phyloP scores from a whole-genome alignment of 495 filamentous ascomycete genomes.

The Chaetomidium leptoderma region DNA sequence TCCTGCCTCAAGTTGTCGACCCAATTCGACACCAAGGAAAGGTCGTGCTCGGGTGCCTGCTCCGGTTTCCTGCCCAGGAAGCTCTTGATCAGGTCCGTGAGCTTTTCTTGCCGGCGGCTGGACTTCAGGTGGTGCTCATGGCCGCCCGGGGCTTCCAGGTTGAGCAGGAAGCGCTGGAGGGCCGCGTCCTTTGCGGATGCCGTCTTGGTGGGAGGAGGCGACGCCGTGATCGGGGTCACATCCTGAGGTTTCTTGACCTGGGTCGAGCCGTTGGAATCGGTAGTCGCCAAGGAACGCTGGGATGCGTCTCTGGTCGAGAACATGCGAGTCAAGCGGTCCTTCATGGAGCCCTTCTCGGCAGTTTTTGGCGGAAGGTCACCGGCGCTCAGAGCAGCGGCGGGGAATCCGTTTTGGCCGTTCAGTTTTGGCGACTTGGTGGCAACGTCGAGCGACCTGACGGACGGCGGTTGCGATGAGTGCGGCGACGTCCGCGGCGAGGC shows the following conservation, averaged over 20 bases:
- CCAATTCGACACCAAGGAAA: slow-evolving; percentile 93
- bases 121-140: slow-evolving; percentile 86
- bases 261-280: slow-evolving; percentile 22
- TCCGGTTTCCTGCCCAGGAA: slow-evolving; percentile 76
- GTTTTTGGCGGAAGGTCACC: slow-evolving; percentile 33
- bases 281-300: slow-evolving; percentile 19
- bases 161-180: slow-evolving; percentile 42
- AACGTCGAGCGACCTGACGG: slow-evolving; percentile 42
- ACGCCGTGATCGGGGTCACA: slow-evolving; percentile 10
- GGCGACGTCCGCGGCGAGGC: slow-evolving; percentile 29
- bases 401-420: slow-evolving; percentile 36
- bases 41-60: slow-evolving; percentile 69
- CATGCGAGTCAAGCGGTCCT: slow-evolving; percentile 48
- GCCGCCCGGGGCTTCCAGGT: slow-evolving; percentile 48
- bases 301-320: slow-evolving; percentile 46
- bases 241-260: slow-evolving; percentile 7
- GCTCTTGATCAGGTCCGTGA: slow-evolving; percentile 84
- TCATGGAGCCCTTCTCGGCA: slow-evolving; percentile 46
- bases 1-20: slow-evolving; percentile 89
- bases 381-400: slow-evolving; percentile 15
- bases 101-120: slow-evolving; percentile 86
- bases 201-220: slow-evolving; percentile 22
- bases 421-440: slow-evolving; percentile 40
- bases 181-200: slow-evolving; percentile 28
- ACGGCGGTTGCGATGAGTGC: slow-evolving; percentile 43